Conservation (phyloP, 352 stramenopile species). For the Phytophthora pluvialis region DNA sequence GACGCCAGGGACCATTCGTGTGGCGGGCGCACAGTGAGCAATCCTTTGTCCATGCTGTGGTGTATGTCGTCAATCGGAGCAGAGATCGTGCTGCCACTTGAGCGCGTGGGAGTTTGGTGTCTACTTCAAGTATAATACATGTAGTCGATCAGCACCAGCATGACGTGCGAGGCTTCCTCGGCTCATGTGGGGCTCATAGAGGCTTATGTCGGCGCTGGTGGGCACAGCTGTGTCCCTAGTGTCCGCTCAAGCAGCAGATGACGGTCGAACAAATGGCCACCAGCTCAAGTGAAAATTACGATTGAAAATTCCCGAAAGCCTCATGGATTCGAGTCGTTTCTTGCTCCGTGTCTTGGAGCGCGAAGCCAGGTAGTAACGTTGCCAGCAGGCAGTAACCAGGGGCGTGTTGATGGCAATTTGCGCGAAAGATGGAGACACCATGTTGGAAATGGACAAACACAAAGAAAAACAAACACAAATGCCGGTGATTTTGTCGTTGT, state of each 20-base stretch:
- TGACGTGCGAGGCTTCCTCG: slow-evolving; percentile 1
- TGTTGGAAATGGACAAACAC: background rate
- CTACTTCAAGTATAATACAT: background rate
- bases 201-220: slow-evolving; percentile 1
- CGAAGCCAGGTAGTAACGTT: slow-evolving; percentile 25
- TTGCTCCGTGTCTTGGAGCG: slow-evolving; percentile 2
- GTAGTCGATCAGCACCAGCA: background rate
- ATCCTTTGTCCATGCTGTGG: background rate
- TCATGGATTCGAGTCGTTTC: slow-evolving; percentile 15
- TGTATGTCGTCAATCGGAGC: slow-evolving; percentile 14
- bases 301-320: slow-evolving; percentile 28
- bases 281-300: slow-evolving; percentile 12
- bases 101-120: slow-evolving; percentile 2
- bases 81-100: background rate
- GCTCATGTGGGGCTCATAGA: background rate
- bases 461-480: background rate
- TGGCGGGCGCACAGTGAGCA: slow-evolving; percentile 15
- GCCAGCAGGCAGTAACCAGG: background rate
- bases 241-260: slow-evolving; percentile 23
- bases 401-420: slow-evolving; percentile 17
- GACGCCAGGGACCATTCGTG: slow-evolving; percentile 8
- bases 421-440: slow-evolving; percentile 23
- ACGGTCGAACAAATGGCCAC: slow-evolving; percentile 3
- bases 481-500: background rate
- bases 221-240: slow-evolving; percentile 7